Percentiles rank a stretch among this genome's conserved stretches.
phyloP scores from a whole-genome alignment of 2,329 filamentous ascomycete species.

The Xylariaceae sp. region DNA sequence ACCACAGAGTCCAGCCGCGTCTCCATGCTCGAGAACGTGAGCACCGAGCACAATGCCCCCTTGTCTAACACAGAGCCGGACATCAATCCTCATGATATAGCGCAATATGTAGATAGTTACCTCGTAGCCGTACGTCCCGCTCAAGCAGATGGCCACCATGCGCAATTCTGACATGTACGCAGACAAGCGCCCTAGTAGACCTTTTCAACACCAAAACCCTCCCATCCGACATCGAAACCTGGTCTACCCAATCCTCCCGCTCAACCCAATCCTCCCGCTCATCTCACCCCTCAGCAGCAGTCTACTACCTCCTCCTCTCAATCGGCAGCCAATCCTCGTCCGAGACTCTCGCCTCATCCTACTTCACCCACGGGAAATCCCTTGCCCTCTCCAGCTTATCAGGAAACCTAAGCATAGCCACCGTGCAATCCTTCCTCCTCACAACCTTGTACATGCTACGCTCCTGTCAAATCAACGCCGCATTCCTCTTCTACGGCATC shows the following conservation, averaged over 20 bases:
- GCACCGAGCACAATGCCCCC: conserved; percentile 26
- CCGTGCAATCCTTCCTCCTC: conserved; percentile 49
- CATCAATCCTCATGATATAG: conserved; percentile 16
- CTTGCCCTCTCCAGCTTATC: conserved; percentile 44
- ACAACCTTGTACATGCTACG: conserved; percentile 54
- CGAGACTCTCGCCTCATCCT: conserved; percentile 40
- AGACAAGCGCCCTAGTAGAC: conserved; percentile 47
- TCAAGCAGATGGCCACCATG: background rate
- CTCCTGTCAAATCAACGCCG: conserved; percentile 54
- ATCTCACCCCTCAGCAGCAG: conserved; percentile 39
- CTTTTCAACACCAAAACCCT: conserved; percentile 41
- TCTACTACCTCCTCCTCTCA: conserved; percentile 50
- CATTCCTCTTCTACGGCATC: conserved; percentile 54
- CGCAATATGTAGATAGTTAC: conserved; percentile 22
- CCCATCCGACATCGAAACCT: conserved; percentile 39
- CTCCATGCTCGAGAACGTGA: conserved; percentile 48
- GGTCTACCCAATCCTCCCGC: conserved; percentile 37
- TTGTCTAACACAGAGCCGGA: conserved; percentile 19
- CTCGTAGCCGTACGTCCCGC: conserved; percentile 24
- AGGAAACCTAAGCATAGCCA: conserved; percentile 47
- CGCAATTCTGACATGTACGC: conserved; percentile 2
- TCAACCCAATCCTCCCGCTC: conserved; percentile 35
- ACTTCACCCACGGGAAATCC: conserved; percentile 50
- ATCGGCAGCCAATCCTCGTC: conserved; percentile 45
- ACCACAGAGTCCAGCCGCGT: conserved; percentile 49